Percentiles rank a stretch among this genome's conserved stretches.
Evolutionary conservation across 2,329 filamentous ascomycete genomes (phyloP).

Genomic region (Penicillium corylophilum): DNA sequence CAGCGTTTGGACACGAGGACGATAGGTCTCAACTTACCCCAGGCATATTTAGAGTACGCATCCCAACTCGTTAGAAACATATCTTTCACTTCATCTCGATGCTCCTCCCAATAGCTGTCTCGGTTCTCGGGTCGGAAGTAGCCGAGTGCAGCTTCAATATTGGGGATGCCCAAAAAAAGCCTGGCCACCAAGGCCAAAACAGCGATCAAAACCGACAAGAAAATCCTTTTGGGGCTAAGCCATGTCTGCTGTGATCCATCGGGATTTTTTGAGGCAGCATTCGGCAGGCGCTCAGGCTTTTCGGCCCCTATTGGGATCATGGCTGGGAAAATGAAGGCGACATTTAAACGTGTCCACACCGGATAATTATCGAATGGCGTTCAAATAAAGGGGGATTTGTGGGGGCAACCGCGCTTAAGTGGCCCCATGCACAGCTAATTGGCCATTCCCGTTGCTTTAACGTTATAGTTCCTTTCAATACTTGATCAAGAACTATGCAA

Average conservation of each 20-base stretch:
- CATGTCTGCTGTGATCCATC: neutral
- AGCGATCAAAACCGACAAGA: neutral
- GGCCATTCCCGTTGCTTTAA: neutral
- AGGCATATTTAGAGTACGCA: constrained; percentile 63
- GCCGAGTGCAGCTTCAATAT: constrained; percentile 1
- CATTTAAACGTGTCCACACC: neutral
- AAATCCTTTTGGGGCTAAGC: neutral
- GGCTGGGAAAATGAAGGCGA: neutral
- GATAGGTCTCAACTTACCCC: constrained; percentile 50
- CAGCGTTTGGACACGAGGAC: neutral
- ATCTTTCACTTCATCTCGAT: constrained; percentile 48
- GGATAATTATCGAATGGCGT: neutral
- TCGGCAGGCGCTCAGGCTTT: neutral
- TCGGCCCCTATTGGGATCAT: neutral
- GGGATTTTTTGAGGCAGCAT: neutral
- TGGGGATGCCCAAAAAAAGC: neutral
- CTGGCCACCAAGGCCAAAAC: neutral
- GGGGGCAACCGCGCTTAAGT: neutral
- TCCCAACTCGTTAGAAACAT: constrained; percentile 58
- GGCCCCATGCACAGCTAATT: neutral
- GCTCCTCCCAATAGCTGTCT: constrained; percentile 61
- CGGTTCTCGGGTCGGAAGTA: constrained; percentile 3
- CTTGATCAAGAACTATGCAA: neutral
- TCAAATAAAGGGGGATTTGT: neutral
- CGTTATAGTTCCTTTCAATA: neutral